Evolutionary conservation across 2,329 filamentous ascomycete species (phyloP), one percentile per base, ranked within the genome.

Genomic region (Venturiaceae sp.): DNA sequence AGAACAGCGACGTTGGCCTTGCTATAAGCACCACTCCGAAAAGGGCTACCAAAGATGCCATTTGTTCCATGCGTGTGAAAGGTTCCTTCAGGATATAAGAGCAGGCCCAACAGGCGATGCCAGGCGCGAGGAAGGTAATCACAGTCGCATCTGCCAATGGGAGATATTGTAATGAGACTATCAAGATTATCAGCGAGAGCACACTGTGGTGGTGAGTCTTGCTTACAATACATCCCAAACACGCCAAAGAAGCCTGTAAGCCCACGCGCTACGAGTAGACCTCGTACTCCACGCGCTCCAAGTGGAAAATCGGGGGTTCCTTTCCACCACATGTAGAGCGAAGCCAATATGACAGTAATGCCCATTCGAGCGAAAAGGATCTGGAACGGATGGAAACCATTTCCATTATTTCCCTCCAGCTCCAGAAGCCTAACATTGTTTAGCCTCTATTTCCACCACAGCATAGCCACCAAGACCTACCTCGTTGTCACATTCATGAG

Each of bases 111-210:
- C 88, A 90, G 21, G 89, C 83, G 5, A 95, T 78, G 14, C 86
- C 86, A 0, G 92, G 92, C 0, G 87, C 83, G 5, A 96, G 79
- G 68, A 96, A 96, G 8, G 90, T 94, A 57, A 96, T 86, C 34
- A 96, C 91, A 0, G 89, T 94, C 2, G 91, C 90, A 69, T 96
- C 91, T 16, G 90, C 87, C 2, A 96, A 79, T 0, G 90, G 88
- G 3, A 96, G 81, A 65, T 95, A 95, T 67, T 88, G 81, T 59
- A 88, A 74, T 7, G 83, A 86, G 65, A 85, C 77, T 79, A 58
- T 8, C 5, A 9, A 30, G 55, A 66, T 23, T 66, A 66, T 59
- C 6, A 37, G 44, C 8, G 8, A 21, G 74, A 1, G 6, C 28
- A 9, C 19, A 16, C 6, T 7, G 28, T 46, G 13, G 21, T 5